phyloP scores from a whole-genome alignment of 108 stramenopile species.

The Fistulifera pelliculosa region DNA sequence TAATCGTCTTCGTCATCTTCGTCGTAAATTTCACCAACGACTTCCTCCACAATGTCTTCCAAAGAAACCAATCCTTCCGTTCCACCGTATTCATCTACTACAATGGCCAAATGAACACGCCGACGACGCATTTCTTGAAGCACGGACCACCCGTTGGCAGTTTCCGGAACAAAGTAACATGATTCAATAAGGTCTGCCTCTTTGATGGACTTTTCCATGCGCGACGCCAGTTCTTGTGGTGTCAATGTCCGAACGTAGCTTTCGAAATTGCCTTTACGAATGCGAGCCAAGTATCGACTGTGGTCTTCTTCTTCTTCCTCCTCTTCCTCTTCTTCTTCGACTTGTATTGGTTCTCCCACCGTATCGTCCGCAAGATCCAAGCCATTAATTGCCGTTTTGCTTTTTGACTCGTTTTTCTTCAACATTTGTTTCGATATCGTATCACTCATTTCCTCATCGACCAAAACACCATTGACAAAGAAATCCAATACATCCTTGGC shows the following conservation, averaged over 20 bases:
- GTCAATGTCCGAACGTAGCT: constrained; percentile 69
- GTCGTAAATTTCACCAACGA: constrained; percentile 88
- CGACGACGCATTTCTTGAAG: constrained; percentile 93
- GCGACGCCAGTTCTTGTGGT: constrained; percentile 57
- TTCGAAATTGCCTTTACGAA: constrained; percentile 14
- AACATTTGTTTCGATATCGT: constrained; percentile 11
- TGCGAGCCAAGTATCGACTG: neutral
- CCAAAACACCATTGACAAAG: constrained; percentile 82
- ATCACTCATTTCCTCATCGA: constrained; percentile 53
- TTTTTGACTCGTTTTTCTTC: neutral
- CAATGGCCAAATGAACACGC: constrained; percentile 94
- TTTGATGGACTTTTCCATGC: constrained; percentile 74
- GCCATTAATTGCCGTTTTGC: neutral
- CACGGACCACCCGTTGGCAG: constrained; percentile 92
- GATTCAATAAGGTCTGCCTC: constrained; percentile 84
- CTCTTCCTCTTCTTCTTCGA: too few relatives aligned
- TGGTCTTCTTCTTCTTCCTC: constrained; percentile 5
- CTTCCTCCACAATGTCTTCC: constrained; percentile 95
- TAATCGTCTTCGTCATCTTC: constrained; percentile 87
- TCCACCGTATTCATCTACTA: constrained; percentile 97
- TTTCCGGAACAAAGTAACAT: constrained; percentile 97
- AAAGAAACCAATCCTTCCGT: constrained; percentile 94
- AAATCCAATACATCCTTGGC: constrained; percentile 93
- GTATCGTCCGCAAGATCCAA: neutral
- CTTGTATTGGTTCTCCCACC: neutral